These are phyloP conservation scores for Maudiozyma pseudohumilis DNA, from an alignment of 805 yeast species.

Conservation along the genomic window DNA sequence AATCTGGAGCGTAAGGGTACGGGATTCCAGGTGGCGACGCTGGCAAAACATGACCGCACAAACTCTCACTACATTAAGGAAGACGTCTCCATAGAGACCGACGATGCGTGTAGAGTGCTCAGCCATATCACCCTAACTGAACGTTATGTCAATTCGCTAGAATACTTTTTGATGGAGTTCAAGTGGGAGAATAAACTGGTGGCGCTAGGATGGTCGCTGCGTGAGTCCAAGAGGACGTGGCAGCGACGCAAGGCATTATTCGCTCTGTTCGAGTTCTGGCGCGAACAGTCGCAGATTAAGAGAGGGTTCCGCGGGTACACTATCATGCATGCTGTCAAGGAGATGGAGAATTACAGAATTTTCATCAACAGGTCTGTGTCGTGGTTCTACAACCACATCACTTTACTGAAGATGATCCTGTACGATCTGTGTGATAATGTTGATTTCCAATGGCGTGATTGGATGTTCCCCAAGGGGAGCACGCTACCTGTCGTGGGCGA, in stretches of 20 bases:
- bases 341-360: slow-evolving; percentile 29
- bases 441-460: slow-evolving; percentile 29
- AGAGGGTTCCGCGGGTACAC: slow-evolving; percentile 23
- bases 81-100: slow-evolving; percentile 23
- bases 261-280: slow-evolving; percentile 30
- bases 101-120: slow-evolving; percentile 19
- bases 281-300: slow-evolving; percentile 28
- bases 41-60: slow-evolving; percentile 20
- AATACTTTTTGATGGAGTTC: slow-evolving; percentile 30
- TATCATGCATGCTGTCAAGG: slow-evolving; percentile 28
- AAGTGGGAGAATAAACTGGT: slow-evolving; percentile 30
- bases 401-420: slow-evolving; percentile 27
- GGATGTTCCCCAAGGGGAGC: slow-evolving; percentile 26
- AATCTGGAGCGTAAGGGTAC: not conserved
- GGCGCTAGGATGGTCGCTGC: slow-evolving; percentile 23
- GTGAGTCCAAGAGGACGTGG: slow-evolving; percentile 31
- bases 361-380: slow-evolving; percentile 30
- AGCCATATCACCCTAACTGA: slow-evolving; percentile 26
- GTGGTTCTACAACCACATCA: slow-evolving; percentile 31
- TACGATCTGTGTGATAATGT: slow-evolving; percentile 28
- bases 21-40: slow-evolving; percentile 5
- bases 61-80: slow-evolving; percentile 24
- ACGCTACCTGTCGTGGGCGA: slow-evolving; percentile 22
- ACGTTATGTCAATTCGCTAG: slow-evolving; percentile 27
- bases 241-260: slow-evolving; percentile 30